A percentile compares a stretch with the other conserved stretches of the same genome.
Evolutionary conservation across 805 yeast species (phyloP).

Genomic region (Ogataea methanolica): DNA sequence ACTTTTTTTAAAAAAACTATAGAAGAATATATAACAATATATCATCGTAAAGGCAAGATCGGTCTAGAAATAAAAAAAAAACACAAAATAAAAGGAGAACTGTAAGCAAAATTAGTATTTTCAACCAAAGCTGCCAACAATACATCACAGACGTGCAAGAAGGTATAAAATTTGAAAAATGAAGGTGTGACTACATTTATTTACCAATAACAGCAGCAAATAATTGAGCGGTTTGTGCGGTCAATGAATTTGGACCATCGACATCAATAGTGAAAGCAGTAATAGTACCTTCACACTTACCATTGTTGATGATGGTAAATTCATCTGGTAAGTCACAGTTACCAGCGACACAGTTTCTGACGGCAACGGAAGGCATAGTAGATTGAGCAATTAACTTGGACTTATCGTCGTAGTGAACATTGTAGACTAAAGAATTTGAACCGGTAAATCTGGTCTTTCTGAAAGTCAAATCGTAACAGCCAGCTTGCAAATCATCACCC

Average conservation of each 20-base stretch:
- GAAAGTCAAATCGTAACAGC: slow-evolving; percentile 40
- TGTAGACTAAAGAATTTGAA: slow-evolving; percentile 27
- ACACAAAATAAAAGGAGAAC: no score
- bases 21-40: no score
- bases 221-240: not conserved
- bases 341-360: slow-evolving; percentile 34
- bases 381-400: slow-evolving; percentile 26
- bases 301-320: slow-evolving; percentile 25
- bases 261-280: slow-evolving; percentile 45
- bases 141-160: no score
- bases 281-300: slow-evolving; percentile 38
- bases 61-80: no score
- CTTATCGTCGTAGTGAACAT: slow-evolving; percentile 36
- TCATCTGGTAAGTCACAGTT: slow-evolving; percentile 42
- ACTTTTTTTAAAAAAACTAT: no score
- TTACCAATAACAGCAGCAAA: not conserved
- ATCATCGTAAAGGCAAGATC: no score
- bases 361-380: slow-evolving; percentile 19
- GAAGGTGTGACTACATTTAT: no score
- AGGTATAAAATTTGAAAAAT: no score
- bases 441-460: slow-evolving; percentile 46
- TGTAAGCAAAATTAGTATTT: no score
- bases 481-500: slow-evolving; percentile 32
- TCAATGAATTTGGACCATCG: slow-evolving; percentile 27
- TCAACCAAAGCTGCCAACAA: no score